phyloP scores from a whole-genome alignment of 2,329 filamentous ascomycete species.

The Alternaria incomplexa region DNA sequence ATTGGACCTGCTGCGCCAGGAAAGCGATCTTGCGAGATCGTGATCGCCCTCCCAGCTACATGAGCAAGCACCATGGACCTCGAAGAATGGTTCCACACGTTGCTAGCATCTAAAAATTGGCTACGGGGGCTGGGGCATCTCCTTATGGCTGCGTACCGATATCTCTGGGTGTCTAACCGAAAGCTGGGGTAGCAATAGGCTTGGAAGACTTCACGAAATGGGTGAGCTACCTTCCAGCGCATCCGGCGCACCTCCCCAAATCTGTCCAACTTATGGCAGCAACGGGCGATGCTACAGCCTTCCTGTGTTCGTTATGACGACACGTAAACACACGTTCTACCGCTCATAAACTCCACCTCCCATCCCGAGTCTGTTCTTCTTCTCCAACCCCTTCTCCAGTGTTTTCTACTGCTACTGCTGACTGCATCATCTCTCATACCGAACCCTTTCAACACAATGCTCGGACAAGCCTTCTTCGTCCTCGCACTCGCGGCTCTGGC shows the following conservation, averaged over 20 bases:
- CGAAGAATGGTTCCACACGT: background rate
- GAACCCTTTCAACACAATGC: constrained; percentile 17
- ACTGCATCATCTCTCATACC: constrained; percentile 1
- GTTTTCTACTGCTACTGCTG: constrained; percentile 12
- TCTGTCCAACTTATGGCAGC: background rate
- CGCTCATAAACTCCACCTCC: constrained; percentile 3
- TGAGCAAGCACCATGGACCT: background rate
- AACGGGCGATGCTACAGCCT: background rate
- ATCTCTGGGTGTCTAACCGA: background rate
- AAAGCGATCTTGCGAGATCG: background rate
- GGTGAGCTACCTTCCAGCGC: background rate
- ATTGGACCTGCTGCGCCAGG: background rate
- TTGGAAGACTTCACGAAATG: too few relatives aligned
- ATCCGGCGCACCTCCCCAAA: background rate
- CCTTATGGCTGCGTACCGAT: background rate
- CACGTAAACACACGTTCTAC: background rate
- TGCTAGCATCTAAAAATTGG: background rate
- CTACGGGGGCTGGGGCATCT: background rate
- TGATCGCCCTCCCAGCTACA: background rate
- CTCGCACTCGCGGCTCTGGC: constrained; percentile 25
- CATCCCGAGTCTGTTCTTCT: constrained; percentile 12
- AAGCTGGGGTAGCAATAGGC: background rate
- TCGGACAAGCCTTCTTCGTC: constrained; percentile 16
- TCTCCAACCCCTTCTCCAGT: constrained; percentile 18
- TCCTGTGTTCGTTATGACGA: constrained; percentile 8